Conservation (phyloP, 1,284 basidiomycete species). For the Peniophora sp. region DNA sequence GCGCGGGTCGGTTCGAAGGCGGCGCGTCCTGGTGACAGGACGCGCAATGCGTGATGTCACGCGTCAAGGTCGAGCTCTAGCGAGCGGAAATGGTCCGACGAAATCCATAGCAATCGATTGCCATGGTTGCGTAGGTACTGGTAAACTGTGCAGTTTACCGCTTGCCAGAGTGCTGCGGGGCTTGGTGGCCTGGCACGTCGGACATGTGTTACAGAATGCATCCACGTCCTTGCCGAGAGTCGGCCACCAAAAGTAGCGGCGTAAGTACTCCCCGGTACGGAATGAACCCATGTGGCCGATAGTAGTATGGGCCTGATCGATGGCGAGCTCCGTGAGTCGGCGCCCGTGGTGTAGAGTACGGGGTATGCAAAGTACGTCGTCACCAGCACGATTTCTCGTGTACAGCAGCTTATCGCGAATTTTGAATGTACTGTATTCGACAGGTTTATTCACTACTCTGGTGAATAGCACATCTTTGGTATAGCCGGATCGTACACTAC, state of each 20-base stretch:
- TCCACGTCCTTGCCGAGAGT: constrained; percentile 12
- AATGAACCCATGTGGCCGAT: constrained; percentile 18
- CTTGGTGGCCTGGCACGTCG: constrained; percentile 18
- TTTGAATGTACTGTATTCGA: too few relatives aligned
- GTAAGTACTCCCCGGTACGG: constrained; percentile 19
- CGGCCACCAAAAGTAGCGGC: constrained; percentile 27
- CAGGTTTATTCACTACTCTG: too few relatives aligned
- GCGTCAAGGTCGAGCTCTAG: too few relatives aligned
- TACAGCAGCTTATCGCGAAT: constrained; percentile 3
- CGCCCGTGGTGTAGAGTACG: constrained; percentile 2
- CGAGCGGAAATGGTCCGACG: constrained; percentile 19
- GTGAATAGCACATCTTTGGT: too few relatives aligned
- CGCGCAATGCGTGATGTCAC: too few relatives aligned
- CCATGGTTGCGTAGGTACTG: constrained; percentile 16
- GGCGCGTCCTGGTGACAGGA: too few relatives aligned
- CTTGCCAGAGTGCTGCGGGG: background rate
- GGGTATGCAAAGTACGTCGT: constrained; percentile 16
- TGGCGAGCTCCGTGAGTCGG: constrained; percentile 12
- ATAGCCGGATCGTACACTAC: too few relatives aligned
- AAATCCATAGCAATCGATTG: constrained; percentile 20
- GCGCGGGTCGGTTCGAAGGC: too few relatives aligned
- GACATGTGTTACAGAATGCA: constrained; percentile 17
- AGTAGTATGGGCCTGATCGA: constrained; percentile 16
- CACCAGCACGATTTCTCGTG: constrained; percentile 7
- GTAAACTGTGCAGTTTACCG: constrained; percentile 16